These are phyloP conservation scores for Corylus americana DNA, from an alignment of 306 rosid genomes.

Conservation along the genomic window DNA sequence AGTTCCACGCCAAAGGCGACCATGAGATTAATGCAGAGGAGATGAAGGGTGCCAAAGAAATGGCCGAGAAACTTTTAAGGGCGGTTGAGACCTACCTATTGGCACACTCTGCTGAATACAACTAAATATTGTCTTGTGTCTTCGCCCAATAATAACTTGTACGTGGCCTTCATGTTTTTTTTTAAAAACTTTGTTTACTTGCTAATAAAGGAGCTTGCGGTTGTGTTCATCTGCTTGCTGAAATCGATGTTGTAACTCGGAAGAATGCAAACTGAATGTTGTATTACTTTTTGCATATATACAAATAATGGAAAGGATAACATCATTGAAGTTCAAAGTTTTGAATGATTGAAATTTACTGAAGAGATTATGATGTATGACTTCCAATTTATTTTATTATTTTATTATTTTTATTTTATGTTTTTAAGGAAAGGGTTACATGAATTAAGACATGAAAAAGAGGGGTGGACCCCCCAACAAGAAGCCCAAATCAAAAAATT, in stretches of 20 bases:
- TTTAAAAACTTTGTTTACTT: not conserved
- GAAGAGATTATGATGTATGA: too few relatives aligned
- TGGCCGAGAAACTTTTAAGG: constrained; percentile 32
- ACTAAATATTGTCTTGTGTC: constrained; percentile 5
- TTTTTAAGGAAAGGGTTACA: too few relatives aligned
- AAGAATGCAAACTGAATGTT: not conserved
- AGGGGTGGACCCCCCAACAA: too few relatives aligned
- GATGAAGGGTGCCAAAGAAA: constrained; percentile 28
- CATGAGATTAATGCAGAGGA: constrained; percentile 33
- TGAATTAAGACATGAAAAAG: too few relatives aligned
- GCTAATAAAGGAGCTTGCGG: not conserved
- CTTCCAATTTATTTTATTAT: too few relatives aligned
- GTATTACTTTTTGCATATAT: not conserved
- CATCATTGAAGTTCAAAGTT: too few relatives aligned
- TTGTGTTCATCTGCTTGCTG: not conserved
- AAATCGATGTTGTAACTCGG: not conserved
- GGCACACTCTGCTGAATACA: constrained; percentile 25
- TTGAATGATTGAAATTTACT: too few relatives aligned
- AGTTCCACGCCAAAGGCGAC: constrained; percentile 35
- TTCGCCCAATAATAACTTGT: not conserved
- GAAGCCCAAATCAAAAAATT: too few relatives aligned
- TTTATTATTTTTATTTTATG: too few relatives aligned
- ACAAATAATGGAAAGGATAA: too few relatives aligned
- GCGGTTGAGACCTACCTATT: constrained; percentile 34
- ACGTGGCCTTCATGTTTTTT: not conserved